These are phyloP conservation scores for Takashimella tepidaria DNA, from an alignment of 1,284 basidiomycete species.

Conservation along the genomic window DNA sequence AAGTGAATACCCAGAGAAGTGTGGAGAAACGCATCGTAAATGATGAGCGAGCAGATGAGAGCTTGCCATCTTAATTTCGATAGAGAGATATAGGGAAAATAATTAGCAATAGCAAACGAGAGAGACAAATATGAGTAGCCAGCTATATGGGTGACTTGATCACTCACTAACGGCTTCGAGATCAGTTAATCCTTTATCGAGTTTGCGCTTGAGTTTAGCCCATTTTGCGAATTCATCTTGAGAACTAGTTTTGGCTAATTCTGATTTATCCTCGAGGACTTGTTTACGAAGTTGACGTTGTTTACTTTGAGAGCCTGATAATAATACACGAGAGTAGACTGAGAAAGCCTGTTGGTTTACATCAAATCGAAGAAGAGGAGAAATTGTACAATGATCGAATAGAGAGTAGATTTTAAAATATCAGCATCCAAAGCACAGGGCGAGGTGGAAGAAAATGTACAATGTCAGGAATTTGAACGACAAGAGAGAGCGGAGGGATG, in stretches of 20 bases:
- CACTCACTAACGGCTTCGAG: conserved; percentile 86
- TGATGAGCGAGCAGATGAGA: conserved; percentile 59
- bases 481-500: conserved; percentile 1
- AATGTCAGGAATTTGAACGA: neutral
- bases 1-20: conserved; percentile 72
- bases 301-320: conserved; percentile 54
- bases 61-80: conserved; percentile 40
- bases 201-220: conserved; percentile 84
- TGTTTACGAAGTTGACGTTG: conserved; percentile 69
- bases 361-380: no score
- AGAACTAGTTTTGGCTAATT: conserved; percentile 81
- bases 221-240: conserved; percentile 99
- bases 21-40: conserved; percentile 72
- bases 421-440: no score
- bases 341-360: conserved; percentile 65
- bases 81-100: neutral
- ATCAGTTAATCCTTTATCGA: conserved; percentile 89
- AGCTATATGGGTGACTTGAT: no score
- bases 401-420: neutral
- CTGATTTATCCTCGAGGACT: conserved; percentile 72
- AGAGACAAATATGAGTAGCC: no score
- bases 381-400: no score
- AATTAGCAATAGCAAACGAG: neutral
- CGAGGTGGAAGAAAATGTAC: neutral
- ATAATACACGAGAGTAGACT: conserved; percentile 62